These are phyloP conservation scores for Pythium phragmitis DNA, from an alignment of 352 stramenopile species.

Conservation along the genomic window DNA sequence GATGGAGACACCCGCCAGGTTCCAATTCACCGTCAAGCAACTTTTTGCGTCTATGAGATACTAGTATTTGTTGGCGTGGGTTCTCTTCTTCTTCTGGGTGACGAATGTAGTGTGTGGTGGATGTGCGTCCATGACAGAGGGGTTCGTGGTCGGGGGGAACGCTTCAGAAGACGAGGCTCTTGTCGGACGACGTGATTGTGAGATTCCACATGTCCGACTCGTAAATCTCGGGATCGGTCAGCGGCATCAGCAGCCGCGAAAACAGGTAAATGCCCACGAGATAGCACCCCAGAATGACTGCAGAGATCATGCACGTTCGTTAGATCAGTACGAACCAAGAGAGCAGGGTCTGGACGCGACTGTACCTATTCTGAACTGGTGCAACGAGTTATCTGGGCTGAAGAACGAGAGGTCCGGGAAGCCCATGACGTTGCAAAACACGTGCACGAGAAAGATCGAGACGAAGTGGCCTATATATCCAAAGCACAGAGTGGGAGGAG, in stretches of 20 bases:
- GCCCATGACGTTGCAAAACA: constrained; percentile 96
- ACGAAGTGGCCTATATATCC: constrained; percentile 68
- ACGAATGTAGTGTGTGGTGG: neutral
- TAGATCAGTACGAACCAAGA: neutral
- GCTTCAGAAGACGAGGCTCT: constrained; percentile 26
- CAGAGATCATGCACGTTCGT: neutral
- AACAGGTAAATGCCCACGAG: constrained; percentile 85
- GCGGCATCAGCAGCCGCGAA: constrained; percentile 64
- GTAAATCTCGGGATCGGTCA: constrained; percentile 81
- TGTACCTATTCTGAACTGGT: constrained; percentile 72
- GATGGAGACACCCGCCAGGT: neutral
- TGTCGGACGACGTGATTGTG: constrained; percentile 39
- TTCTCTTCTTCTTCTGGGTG: constrained; percentile 5
- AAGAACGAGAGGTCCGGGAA: constrained; percentile 90
- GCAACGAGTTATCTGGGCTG: constrained; percentile 69
- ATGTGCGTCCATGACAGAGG: neutral
- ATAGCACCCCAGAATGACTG: constrained; percentile 79
- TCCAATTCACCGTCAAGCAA: neutral
- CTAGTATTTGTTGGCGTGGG: too few relatives aligned
- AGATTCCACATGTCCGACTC: constrained; percentile 80
- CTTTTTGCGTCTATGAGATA: constrained; percentile 1
- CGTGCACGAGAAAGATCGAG: constrained; percentile 89
- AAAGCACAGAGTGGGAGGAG: neutral
- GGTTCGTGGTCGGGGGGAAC: neutral
- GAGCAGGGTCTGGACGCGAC: neutral